These are phyloP conservation scores for Suillus subalutaceus DNA, from an alignment of 768 basidiomycete genomes.

Conservation along the genomic window DNA sequence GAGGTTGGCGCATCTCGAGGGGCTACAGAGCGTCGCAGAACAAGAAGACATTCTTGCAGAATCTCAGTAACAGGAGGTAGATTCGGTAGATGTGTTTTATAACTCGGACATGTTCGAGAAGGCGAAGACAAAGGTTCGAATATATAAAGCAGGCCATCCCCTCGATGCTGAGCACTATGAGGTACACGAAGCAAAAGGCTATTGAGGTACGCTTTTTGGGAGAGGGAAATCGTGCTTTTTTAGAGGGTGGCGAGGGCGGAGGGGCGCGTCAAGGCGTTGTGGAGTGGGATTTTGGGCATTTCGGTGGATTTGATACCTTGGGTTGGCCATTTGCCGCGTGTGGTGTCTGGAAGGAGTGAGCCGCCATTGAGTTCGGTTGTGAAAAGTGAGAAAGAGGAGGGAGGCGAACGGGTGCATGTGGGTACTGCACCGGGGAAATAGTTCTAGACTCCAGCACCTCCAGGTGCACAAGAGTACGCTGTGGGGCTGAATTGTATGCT, in stretches of 20 bases:
- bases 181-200: too few relatives aligned
- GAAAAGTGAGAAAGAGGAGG: not conserved
- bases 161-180: conserved; percentile 42
- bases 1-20: too few relatives aligned
- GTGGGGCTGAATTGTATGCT: too few relatives aligned
- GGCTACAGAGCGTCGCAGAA: too few relatives aligned
- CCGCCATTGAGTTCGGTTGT: conserved; percentile 17
- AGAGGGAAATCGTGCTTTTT: conserved; percentile 30
- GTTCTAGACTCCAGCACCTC: too few relatives aligned
- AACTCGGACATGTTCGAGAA: conserved; percentile 34
- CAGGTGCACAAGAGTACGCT: too few relatives aligned
- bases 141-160: conserved; percentile 54
- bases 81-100: too few relatives aligned
- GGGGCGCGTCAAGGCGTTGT: conserved; percentile 54
- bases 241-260: conserved; percentile 24
- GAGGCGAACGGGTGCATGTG: too few relatives aligned
- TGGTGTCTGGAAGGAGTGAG: conserved; percentile 45
- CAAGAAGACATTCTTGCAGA: too few relatives aligned
- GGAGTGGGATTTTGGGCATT: conserved; percentile 67
- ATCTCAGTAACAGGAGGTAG: too few relatives aligned
- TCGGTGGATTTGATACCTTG: conserved; percentile 67
- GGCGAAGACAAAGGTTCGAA: conserved; percentile 44
- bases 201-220: too few relatives aligned
- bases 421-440: too few relatives aligned
- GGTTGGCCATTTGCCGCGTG: conserved; percentile 63